Conservation (phyloP, 345 rosid species). For the Schrenkiella parvula region DNA sequence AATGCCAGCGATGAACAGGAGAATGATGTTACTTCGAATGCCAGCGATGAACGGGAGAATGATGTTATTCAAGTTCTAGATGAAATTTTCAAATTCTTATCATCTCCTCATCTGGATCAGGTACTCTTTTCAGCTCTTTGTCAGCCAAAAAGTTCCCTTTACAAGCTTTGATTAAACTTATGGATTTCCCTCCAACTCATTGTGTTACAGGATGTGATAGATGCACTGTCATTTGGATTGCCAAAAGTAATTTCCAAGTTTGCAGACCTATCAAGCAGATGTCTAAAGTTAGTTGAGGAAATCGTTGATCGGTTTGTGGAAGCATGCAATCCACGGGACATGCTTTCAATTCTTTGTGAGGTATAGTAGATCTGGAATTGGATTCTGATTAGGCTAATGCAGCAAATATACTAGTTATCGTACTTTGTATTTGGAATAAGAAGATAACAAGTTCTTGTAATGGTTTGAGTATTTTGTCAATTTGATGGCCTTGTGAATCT, state of each 20-base stretch:
- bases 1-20: constrained; percentile 34
- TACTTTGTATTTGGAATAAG: background rate
- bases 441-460: background rate
- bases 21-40: constrained; percentile 25
- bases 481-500: constrained; percentile 11
- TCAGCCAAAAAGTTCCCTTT: background rate
- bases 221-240: constrained; percentile 69
- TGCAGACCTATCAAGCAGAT: constrained; percentile 45
- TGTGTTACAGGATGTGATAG: constrained; percentile 49
- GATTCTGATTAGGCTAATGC: background rate
- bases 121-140: constrained; percentile 26
- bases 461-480: background rate
- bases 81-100: constrained; percentile 34
- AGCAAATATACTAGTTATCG: background rate
- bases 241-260: constrained; percentile 66
- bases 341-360: constrained; percentile 85
- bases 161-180: background rate
- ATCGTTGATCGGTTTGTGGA: constrained; percentile 47
- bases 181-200: background rate
- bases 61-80: constrained; percentile 45
- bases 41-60: constrained; percentile 28
- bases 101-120: constrained; percentile 54
- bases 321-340: constrained; percentile 73
- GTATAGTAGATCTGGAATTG: constrained; percentile 29
- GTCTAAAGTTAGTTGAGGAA: constrained; percentile 44